Evolutionary conservation across 2,329 filamentous ascomycete genomes (phyloP).

Genomic region (Trichoderma sp.): DNA sequence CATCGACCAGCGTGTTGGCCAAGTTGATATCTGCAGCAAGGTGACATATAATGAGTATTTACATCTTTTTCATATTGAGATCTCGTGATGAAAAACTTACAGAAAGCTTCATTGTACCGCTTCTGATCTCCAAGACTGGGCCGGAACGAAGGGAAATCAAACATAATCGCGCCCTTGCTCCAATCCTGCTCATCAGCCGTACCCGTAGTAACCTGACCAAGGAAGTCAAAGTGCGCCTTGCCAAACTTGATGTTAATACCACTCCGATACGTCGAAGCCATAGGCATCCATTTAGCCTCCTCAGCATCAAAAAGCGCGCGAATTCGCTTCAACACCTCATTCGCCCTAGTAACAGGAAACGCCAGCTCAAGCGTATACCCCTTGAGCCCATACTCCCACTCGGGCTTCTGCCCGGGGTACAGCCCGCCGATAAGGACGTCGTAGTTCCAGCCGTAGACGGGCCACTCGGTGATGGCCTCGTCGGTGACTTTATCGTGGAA

Average conservation of each 20-base stretch:
- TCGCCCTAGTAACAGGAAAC: slow-evolving; percentile 49
- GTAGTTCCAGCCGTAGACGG: slow-evolving; percentile 53
- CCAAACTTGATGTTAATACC: slow-evolving; percentile 55
- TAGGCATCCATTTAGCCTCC: slow-evolving; percentile 40
- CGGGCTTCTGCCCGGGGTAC: slow-evolving; percentile 46
- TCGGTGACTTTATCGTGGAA: slow-evolving; percentile 51
- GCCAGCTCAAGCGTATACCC: slow-evolving; percentile 50
- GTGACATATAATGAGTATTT: background rate
- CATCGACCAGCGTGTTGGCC: slow-evolving; percentile 45
- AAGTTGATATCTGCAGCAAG: slow-evolving; percentile 39
- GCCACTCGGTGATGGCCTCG: slow-evolving; percentile 42
- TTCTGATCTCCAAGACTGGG: slow-evolving; percentile 44
- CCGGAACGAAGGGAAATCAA: slow-evolving; percentile 50
- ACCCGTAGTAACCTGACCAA: slow-evolving; percentile 48
- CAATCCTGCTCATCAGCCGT: slow-evolving; percentile 48
- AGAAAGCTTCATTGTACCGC: slow-evolving; percentile 51
- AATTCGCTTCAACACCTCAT: slow-evolving; percentile 47
- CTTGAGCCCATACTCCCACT: slow-evolving; percentile 49
- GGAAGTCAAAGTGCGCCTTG: slow-evolving; percentile 45
- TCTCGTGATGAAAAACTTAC: slow-evolving; percentile 30
- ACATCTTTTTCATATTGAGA: background rate
- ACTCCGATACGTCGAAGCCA: slow-evolving; percentile 50
- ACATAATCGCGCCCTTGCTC: slow-evolving; percentile 50
- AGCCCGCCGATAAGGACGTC: slow-evolving; percentile 52
- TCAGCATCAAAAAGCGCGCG: slow-evolving; percentile 48